A percentile compares a stretch with the other conserved stretches of the same genome.
Conservation (phyloP, 169 alveolate species). For the Plasmodium reichenowi region DNA sequence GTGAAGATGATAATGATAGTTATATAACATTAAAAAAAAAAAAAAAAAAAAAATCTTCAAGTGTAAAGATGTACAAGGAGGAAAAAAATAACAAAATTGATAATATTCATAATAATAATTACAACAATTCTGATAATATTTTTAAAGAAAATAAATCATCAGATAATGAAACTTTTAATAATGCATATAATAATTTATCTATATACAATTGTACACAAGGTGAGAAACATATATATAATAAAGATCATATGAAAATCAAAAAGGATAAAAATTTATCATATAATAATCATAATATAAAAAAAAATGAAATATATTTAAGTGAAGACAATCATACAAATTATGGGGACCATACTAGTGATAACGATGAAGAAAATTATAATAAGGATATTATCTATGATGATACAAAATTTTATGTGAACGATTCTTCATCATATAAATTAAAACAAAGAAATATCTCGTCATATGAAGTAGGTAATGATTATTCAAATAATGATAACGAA, state of each 20-base stretch:
- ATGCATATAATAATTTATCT: background rate
- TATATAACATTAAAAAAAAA: conserved; percentile 43
- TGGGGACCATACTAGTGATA: background rate
- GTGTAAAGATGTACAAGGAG: background rate
- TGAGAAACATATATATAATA: conserved; percentile 6
- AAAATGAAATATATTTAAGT: background rate
- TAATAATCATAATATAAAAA: background rate
- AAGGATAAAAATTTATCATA: background rate
- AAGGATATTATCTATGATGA: background rate
- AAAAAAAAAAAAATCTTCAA: background rate
- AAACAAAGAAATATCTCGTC: background rate
- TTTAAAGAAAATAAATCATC: background rate
- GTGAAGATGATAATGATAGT: conserved; percentile 54
- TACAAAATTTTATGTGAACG: background rate
- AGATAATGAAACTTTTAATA: background rate
- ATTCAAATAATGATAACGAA: background rate
- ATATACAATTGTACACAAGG: background rate
- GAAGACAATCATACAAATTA: background rate
- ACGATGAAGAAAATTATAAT: background rate
- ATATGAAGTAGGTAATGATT: background rate
- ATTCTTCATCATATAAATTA: background rate
- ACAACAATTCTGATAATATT: background rate
- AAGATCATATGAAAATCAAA: background rate
- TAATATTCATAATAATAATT: background rate
- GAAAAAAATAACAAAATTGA: background rate